Base-by-base conservation (phyloP, 805 yeast genomes). In the Metschnikowia noctiluminum region DNA sequence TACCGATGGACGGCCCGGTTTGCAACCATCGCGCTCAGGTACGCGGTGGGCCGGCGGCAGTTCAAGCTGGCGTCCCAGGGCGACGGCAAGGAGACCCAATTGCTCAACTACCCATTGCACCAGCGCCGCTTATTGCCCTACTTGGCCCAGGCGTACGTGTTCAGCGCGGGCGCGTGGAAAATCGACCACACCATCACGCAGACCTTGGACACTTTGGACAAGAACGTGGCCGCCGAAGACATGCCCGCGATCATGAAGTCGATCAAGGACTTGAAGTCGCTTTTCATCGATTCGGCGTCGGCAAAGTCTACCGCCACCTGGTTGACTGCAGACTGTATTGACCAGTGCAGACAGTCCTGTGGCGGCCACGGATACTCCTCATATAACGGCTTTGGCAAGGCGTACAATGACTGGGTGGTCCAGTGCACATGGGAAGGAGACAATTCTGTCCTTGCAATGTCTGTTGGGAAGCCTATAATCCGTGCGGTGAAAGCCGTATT, bases 391-490 rank as follows among this genome's bases (percentile, higher is more conserved):
- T 58, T 58, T 36, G 60, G 61, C 14, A 55, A 53, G 48, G 54
- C 55, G 3, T 58, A 46, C 51, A 53, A 51, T 40, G 61, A 58
- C 54, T 58, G 60, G 60, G 61, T 56, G 26, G 61, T 58, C 34
- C 61, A 58, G 42, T 58, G 61, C 38, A 58, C 61, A 7, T 58
- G 61, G 61, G 61, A 58, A 32, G 61, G 61, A 32, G 61, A 58
- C 55, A 58, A 58, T 46, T 54, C 59, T 2, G 60, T 58, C 39
- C 52, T 58, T 46, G 57, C 59, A 36, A 54, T 58, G 59, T 54
- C 60, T 7, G 60, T 53, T 12, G 61, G 60, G 5, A 58, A 58
- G 51, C 60, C 58, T 6, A 42, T 57, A 32, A 56, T 56, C 43
- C 52, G 54, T 41, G 51, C 57, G 6, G 59, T 50, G 27, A 40